A percentile compares a stretch with the other conserved stretches of the same genome.
These are phyloP conservation scores for Metarhizium sp. DNA, from an alignment of 2,329 filamentous ascomycete species.

Conservation along the genomic window DNA sequence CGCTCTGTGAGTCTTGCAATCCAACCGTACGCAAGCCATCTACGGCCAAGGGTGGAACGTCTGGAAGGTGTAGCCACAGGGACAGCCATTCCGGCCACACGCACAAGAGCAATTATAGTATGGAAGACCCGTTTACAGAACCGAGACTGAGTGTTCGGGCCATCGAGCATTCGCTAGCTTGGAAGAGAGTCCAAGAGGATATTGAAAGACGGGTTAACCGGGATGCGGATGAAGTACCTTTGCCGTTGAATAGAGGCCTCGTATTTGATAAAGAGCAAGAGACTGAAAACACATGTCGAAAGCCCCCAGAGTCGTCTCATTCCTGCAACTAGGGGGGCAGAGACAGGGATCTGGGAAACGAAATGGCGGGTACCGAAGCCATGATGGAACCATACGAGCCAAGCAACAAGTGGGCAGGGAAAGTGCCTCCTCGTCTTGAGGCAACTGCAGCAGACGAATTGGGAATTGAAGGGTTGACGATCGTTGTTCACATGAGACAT, in stretches of 20 bases:
- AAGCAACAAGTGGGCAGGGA: constrained; percentile 7
- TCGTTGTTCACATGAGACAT: constrained; percentile 39
- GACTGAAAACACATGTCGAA: neutral
- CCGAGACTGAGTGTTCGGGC: constrained; percentile 17
- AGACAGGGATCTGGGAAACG: constrained; percentile 29
- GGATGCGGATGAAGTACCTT: neutral
- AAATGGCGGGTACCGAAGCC: constrained; percentile 31
- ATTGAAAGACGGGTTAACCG: constrained; percentile 4
- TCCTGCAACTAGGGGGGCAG: constrained; percentile 32
- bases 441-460: constrained; percentile 19
- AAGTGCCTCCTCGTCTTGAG: neutral
- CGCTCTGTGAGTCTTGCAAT: constrained; percentile 9
- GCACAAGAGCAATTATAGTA: neutral
- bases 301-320: constrained; percentile 15
- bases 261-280: neutral
- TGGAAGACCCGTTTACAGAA: constrained; percentile 5
- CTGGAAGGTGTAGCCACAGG: constrained; percentile 3
- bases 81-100: constrained; percentile 1
- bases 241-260: neutral
- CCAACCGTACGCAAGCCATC: neutral
- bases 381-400: constrained; percentile 20
- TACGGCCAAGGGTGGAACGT: neutral
- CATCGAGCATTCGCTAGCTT: constrained; percentile 18
- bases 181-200: constrained; percentile 12
- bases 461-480: constrained; percentile 38